Conservation (phyloP, 1,139 yeast genomes). For the Debaryomyces coudertii region DNA sequence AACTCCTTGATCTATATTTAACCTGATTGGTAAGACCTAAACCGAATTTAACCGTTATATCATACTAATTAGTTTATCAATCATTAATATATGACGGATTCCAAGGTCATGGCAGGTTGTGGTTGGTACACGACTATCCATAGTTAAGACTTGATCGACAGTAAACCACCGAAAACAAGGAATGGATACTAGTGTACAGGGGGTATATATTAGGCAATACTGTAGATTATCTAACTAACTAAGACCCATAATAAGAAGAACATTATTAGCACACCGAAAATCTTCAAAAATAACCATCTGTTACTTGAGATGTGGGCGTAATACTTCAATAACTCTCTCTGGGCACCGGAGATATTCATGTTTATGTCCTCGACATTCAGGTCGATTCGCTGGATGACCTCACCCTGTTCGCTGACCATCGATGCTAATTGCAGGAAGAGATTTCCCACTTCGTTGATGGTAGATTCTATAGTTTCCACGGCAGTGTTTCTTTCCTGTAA, state of each 20-base stretch:
- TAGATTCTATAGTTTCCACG: constrained; percentile 92
- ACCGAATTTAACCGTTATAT: not conserved
- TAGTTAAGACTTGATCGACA: not conserved
- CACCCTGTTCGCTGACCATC: constrained; percentile 98
- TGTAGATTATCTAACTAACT: constrained; percentile 49
- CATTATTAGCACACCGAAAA: constrained; percentile 82
- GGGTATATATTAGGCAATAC: constrained; percentile 4
- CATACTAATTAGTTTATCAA: not conserved
- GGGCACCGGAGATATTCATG: constrained; percentile 89
- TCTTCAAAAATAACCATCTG: constrained; percentile 88
- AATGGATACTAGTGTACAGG: not conserved
- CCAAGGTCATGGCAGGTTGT: not conserved
- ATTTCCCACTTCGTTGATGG: constrained; percentile 95
- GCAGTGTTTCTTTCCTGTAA: constrained; percentile 85
- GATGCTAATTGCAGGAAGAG: constrained; percentile 93
- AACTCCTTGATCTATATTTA: constrained; percentile 1
- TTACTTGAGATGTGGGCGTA: constrained; percentile 87
- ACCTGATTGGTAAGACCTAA: constrained; percentile 1
- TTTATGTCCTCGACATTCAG: constrained; percentile 93
- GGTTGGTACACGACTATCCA: not conserved
- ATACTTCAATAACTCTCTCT: constrained; percentile 87
- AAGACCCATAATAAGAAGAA: constrained; percentile 80
- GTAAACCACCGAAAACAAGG: not conserved
- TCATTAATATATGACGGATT: not conserved
- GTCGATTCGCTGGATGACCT: constrained; percentile 92